Percentiles rank a stretch among this genome's conserved stretches.
Evolutionary conservation across 2,329 filamentous ascomycete genomes (phyloP).

Genomic region (Teratosphaeriaceae sp.): DNA sequence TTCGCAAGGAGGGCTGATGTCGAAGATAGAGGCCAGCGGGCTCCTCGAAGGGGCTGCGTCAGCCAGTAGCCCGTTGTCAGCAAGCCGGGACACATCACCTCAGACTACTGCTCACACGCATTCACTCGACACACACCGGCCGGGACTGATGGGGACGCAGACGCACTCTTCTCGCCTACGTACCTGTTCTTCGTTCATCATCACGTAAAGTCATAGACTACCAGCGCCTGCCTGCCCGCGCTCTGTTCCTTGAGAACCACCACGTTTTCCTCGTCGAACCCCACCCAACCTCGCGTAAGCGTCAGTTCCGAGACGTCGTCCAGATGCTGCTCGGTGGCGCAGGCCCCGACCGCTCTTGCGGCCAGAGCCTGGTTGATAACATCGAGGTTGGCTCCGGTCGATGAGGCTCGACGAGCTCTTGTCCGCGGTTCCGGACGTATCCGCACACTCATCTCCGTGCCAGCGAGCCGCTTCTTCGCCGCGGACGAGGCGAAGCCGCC

Average conservation of each 20-base stretch:
- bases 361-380: constrained; percentile 9
- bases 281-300: constrained; percentile 59
- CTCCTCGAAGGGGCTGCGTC: too few species aligned
- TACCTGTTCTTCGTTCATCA: constrained; percentile 2
- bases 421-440: constrained; percentile 29
- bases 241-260: constrained; percentile 69
- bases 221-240: constrained; percentile 62
- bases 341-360: neutral
- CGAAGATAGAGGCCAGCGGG: too few species aligned
- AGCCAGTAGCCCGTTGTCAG: too few species aligned
- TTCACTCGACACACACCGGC: neutral
- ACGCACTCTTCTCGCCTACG: constrained; percentile 6
- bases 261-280: constrained; percentile 90
- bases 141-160: neutral
- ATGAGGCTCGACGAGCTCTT: neutral
- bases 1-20: too few species aligned
- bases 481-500: constrained; percentile 51
- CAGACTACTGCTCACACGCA: neutral
- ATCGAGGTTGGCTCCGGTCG: constrained; percentile 9
- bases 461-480: constrained; percentile 35
- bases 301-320: constrained; percentile 26
- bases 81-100: neutral
- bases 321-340: neutral
- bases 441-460: constrained; percentile 48
- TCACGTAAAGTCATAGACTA: constrained; percentile 83